Evolutionary conservation across 1,284 basidiomycete genomes (phyloP), one percentile per base, ranked within the genome.

Genomic region (Ceratobasidium sp.): DNA sequence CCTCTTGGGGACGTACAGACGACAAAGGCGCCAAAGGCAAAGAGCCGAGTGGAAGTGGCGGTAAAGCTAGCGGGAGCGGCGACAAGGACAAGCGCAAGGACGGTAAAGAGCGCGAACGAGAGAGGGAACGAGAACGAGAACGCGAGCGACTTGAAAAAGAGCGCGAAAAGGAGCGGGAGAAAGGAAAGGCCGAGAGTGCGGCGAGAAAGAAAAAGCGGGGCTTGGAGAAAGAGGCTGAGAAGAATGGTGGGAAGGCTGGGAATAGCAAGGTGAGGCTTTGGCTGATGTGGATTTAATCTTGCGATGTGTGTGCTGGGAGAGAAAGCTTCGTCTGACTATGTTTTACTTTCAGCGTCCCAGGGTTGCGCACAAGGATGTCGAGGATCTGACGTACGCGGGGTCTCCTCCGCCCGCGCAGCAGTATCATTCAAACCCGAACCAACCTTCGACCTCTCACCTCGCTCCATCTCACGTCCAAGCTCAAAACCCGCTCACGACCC

Each of bases 61-160:
- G 71, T 61, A 79, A 79, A 46, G 52, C 68, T 7, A 64, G 50
- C 7, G 76, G 77, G 38, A 71, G 54, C 69, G 48, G 48, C 50
- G 66, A 83, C 54, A 73, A 73, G 69, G 69, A 73, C 44, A 73
- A 73, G 69, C 69, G 69, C 57, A 73, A 85, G 79, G 84, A 84
- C 79, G 80, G 83, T 82, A 73, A 73, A 26, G 69, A 73, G 26
- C 69, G 69, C 28, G 69, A 73, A 78, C 73, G 83, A 80, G 73
- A 89, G 86, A 91, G 90, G 82, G 91, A 90, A 84, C 87, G 89
- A 62, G 87, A 93, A 78, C 92, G 93, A 80, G 91, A 92, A 40
- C 83, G 87, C 4, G 83, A 82, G 68, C 77, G 74, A 23, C 46
- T 79, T 68, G 71, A 79, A 78, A 65, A 33, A 61, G 46, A 38